Percentiles rank a stretch among this genome's conserved stretches.
Evolutionary conservation across 129 eudicot genomes (phyloP).

Genomic region (Centrapalus pauciflorus): DNA sequence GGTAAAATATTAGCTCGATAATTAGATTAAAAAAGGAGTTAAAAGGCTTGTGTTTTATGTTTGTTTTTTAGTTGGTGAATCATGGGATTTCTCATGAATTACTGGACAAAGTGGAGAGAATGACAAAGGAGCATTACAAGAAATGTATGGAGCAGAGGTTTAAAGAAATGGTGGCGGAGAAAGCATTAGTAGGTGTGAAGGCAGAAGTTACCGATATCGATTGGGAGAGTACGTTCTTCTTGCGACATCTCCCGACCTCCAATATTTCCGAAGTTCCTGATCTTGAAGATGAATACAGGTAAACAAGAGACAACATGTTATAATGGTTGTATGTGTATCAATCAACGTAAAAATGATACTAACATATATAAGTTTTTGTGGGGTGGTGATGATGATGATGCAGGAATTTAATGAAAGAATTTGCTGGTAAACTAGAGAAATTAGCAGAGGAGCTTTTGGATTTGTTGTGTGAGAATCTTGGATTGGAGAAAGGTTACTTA

Average conservation of each 20-base stretch:
- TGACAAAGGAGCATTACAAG: constrained; percentile 62
- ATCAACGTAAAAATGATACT: not conserved
- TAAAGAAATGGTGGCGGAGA: constrained; percentile 55
- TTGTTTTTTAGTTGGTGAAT: constrained; percentile 41
- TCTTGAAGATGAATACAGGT: constrained; percentile 55
- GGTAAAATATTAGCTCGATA: not conserved
- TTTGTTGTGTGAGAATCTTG: constrained; percentile 63
- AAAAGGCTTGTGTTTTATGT: not conserved
- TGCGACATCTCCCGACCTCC: constrained; percentile 52
- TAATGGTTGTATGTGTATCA: not conserved
- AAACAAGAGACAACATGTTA: not conserved
- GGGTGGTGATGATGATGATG: constrained; percentile 27
- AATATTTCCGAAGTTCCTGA: constrained; percentile 50
- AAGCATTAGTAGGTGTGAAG: constrained; percentile 49
- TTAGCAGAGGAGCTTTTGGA: constrained; percentile 61
- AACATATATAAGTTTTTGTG: not conserved
- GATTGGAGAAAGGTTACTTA: constrained; percentile 65
- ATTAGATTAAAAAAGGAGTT: not conserved
- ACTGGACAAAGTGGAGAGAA: constrained; percentile 51
- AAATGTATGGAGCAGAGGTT: constrained; percentile 64
- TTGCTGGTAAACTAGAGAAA: constrained; percentile 49
- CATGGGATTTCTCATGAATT: constrained; percentile 62
- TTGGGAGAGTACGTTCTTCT: constrained; percentile 69
- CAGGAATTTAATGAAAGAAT: constrained; percentile 58
- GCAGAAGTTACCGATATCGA: constrained; percentile 52